Evolutionary conservation across 495 filamentous ascomycete species (phyloP).

Genomic region (Daldinia caldariorum): DNA sequence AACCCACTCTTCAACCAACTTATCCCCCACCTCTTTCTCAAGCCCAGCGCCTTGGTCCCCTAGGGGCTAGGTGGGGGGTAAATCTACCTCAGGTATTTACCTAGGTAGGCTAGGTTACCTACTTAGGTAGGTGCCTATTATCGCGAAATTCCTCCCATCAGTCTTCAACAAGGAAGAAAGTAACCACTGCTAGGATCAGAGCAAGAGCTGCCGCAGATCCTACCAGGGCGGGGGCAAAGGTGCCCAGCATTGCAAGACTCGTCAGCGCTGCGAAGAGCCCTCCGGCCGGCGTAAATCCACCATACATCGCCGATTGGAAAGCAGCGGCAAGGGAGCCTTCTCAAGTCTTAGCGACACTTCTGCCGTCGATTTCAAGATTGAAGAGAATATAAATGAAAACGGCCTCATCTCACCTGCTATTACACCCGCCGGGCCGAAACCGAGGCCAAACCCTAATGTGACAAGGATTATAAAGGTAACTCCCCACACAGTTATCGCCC

Average conservation of each 20-base stretch:
- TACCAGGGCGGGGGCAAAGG: neutral
- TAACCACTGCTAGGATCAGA: neutral
- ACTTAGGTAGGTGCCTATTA: too few relatives aligned
- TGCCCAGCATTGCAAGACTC: conserved; percentile 4
- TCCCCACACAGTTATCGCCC: neutral
- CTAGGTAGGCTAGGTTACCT: too few relatives aligned
- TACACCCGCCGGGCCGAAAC: conserved; percentile 1
- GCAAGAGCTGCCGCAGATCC: neutral
- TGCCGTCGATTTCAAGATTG: neutral
- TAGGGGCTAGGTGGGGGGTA: too few relatives aligned
- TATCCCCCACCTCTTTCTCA: too few relatives aligned
- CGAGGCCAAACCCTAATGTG: neutral
- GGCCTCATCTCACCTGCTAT: neutral
- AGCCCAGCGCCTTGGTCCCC: too few relatives aligned
- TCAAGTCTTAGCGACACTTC: neutral
- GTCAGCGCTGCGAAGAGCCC: conserved; percentile 8
- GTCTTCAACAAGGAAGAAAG: neutral
- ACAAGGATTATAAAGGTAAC: neutral
- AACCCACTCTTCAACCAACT: too few relatives aligned
- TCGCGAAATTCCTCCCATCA: neutral
- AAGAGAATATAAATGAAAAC: neutral
- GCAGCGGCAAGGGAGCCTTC: neutral
- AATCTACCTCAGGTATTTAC: too few relatives aligned
- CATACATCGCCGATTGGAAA: conserved; percentile 5
- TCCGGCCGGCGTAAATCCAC: neutral